Conservation (phyloP, 1,284 basidiomycete genomes). For the Ustilago crameri region DNA sequence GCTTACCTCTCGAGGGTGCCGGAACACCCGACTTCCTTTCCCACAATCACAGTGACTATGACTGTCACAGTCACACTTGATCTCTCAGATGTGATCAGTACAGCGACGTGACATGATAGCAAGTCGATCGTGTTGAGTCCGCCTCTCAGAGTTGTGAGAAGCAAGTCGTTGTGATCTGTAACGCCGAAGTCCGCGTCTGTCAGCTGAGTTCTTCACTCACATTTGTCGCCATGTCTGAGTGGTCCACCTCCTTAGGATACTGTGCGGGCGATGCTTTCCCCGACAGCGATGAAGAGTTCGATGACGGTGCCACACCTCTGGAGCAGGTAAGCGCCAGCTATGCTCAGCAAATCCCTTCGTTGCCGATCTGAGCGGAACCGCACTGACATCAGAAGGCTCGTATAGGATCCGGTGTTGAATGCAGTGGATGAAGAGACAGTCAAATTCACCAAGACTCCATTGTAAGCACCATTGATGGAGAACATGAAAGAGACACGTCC, state of each 20-base stretch:
- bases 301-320: not conserved
- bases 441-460: slow-evolving; percentile 41
- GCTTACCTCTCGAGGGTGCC: no score
- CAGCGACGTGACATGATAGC: no score
- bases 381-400: slow-evolving; percentile 2
- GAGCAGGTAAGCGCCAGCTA: slow-evolving; percentile 32
- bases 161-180: not conserved
- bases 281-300: slow-evolving; percentile 12
- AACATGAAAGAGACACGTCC: not conserved
- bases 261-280: slow-evolving; percentile 18
- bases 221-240: slow-evolving; percentile 29
- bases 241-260: slow-evolving; percentile 29
- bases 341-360: no score
- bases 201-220: not conserved
- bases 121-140: no score
- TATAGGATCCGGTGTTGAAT: not conserved
- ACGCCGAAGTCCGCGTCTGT: slow-evolving; percentile 3
- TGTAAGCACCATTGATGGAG: slow-evolving; percentile 18
- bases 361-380: not conserved
- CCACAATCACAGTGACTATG: not conserved
- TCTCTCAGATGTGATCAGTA: not conserved
- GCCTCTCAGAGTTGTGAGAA: no score
- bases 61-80: no score
- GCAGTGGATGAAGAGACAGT: slow-evolving; percentile 24
- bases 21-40: no score